phyloP scores from a whole-genome alignment of 257 asterid genomes.

The Jacaranda mimosifolia region DNA sequence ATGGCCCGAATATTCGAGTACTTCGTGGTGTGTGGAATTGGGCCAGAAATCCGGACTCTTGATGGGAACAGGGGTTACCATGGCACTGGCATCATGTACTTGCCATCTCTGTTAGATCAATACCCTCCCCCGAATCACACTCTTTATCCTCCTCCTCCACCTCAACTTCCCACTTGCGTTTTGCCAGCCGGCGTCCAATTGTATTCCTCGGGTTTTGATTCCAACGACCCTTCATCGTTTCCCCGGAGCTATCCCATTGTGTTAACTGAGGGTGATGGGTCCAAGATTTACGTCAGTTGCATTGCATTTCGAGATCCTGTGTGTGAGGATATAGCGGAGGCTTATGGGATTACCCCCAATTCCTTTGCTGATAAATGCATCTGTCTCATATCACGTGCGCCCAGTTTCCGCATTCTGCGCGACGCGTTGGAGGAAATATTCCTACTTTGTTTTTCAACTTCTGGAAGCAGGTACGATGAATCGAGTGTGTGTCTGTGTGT shows the following conservation, averaged over 20 bases:
- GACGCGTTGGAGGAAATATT: constrained; percentile 88
- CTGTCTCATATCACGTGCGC: constrained; percentile 87
- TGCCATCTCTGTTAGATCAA: constrained; percentile 82
- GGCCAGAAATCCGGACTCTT: constrained; percentile 87
- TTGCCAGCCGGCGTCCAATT: constrained; percentile 89
- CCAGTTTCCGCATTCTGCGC: constrained; percentile 75
- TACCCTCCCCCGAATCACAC: constrained; percentile 78
- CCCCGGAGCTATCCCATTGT: constrained; percentile 91
- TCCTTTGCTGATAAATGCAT: constrained; percentile 90
- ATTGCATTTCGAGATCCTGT: constrained; percentile 90
- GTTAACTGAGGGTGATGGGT: constrained; percentile 93
- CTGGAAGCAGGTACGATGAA: constrained; percentile 78
- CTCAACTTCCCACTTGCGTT: constrained; percentile 92
- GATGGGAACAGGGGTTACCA: constrained; percentile 80
- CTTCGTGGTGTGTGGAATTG: constrained; percentile 90
- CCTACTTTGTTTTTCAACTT: constrained; percentile 76
- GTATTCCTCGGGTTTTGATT: constrained; percentile 62
- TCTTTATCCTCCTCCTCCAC: constrained; percentile 86
- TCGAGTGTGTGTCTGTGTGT: not conserved
- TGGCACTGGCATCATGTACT: constrained; percentile 67
- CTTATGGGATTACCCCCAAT: constrained; percentile 67
- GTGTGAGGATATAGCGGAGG: constrained; percentile 84
- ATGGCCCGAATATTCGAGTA: constrained; percentile 83
- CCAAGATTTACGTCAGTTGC: constrained; percentile 88
- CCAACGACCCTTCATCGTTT: constrained; percentile 52